These are phyloP conservation scores for Allodekkera sacchari DNA, from an alignment of 805 yeast genomes.

Conservation along the genomic window DNA sequence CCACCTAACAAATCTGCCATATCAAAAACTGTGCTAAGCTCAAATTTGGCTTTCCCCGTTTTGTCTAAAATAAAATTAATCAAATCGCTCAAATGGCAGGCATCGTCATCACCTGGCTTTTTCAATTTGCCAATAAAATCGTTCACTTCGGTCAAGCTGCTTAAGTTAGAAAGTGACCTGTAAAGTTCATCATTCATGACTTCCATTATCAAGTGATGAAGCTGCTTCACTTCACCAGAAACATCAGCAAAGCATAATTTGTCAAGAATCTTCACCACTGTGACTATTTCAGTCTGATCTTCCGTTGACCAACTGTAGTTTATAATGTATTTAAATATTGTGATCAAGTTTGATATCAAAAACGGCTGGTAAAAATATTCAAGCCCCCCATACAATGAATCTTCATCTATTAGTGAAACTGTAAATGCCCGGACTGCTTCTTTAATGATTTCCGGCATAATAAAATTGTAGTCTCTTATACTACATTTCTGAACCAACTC, in stretches of 20 bases:
- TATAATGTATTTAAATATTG: conserved; percentile 27
- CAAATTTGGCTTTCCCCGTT: conserved; percentile 11
- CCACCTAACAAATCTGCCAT: conserved; percentile 7
- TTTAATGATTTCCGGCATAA: conserved; percentile 67
- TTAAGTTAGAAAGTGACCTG: conserved; percentile 3
- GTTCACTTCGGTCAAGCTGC: conserved; percentile 4
- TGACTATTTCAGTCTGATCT: conserved; percentile 3
- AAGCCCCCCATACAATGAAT: conserved; percentile 63
- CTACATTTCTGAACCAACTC: conserved; percentile 62
- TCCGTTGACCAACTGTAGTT: conserved; percentile 12
- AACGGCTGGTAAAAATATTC: conserved; percentile 84
- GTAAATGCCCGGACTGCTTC: conserved; percentile 61
- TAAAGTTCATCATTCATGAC: conserved; percentile 12
- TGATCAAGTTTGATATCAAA: conserved; percentile 47
- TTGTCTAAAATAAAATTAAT: conserved; percentile 9
- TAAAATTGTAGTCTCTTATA: conserved; percentile 55
- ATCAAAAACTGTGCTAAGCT: conserved; percentile 13
- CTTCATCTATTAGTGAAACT: conserved; percentile 45
- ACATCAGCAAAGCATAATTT: conserved; percentile 12
- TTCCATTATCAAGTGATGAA: conserved; percentile 11
- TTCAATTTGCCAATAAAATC: conserved; percentile 9
- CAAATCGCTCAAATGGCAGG: conserved; percentile 4
- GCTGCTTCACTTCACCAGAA: conserved; percentile 13
- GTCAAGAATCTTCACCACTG: conserved; percentile 12
- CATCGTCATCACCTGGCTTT: conserved; percentile 1